Conservation (phyloP, 202 grass and related monocot species). For the Setaria italica region DNA sequence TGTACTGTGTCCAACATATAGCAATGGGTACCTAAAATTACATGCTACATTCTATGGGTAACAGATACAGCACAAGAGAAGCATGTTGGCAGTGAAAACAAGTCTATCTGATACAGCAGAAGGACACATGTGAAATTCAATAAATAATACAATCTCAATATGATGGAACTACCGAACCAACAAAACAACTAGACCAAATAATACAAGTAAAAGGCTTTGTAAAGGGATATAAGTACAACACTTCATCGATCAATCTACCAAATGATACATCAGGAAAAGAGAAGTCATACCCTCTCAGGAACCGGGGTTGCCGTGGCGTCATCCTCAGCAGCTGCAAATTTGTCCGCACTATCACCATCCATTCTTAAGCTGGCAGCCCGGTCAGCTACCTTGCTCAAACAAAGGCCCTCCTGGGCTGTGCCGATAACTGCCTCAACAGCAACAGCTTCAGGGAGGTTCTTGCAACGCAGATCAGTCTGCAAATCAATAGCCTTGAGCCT, state of each 20-base stretch:
- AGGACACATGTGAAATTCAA: background rate
- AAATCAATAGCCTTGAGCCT: slow-evolving; percentile 48
- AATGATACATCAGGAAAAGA: background rate
- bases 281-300: slow-evolving; percentile 66
- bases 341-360: slow-evolving; percentile 67
- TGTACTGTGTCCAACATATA: slow-evolving; percentile 8
- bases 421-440: slow-evolving; percentile 22
- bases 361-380: slow-evolving; percentile 50
- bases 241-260: background rate
- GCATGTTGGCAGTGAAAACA: background rate
- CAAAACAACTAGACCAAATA: background rate
- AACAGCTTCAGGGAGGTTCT: slow-evolving; percentile 31
- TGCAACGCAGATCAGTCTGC: slow-evolving; percentile 43
- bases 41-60: background rate
- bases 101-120: slow-evolving; percentile 4
- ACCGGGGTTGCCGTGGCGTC: slow-evolving; percentile 60
- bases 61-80: background rate
- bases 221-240: background rate
- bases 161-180: slow-evolving; percentile 5
- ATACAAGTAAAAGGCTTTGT: background rate
- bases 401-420: slow-evolving; percentile 48
- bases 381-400: slow-evolving; percentile 44
- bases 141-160: slow-evolving; percentile 1
- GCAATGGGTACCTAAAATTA: background rate
- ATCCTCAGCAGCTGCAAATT: slow-evolving; percentile 66